Conservation (phyloP, 2,329 filamentous ascomycete genomes). For the Cercospora beticola region DNA sequence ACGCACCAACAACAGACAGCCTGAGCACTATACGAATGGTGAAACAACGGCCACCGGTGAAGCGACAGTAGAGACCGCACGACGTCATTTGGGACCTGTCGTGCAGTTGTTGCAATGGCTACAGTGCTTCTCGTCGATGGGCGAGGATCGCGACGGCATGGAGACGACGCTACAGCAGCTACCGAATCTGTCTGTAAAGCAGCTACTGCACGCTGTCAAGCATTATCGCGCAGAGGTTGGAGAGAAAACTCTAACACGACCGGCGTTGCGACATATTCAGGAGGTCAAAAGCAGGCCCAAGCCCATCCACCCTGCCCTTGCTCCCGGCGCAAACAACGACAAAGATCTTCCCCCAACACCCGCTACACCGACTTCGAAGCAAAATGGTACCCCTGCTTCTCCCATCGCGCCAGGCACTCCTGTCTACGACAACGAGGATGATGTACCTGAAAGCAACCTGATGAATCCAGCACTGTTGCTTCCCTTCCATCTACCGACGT, state of each 20-base stretch:
- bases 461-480: constrained; percentile 89
- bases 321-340: constrained; percentile 11
- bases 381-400: constrained; percentile 24
- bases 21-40: constrained; percentile 92
- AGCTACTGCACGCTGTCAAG: constrained; percentile 86
- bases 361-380: constrained; percentile 16
- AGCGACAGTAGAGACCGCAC: constrained; percentile 77
- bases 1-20: constrained; percentile 84
- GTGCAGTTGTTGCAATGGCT: constrained; percentile 96
- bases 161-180: constrained; percentile 87
- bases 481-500: constrained; percentile 91
- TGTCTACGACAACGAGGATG: constrained; percentile 60
- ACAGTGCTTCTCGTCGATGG: constrained; percentile 93
- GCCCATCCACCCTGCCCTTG: constrained; percentile 14
- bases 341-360: constrained; percentile 20
- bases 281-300: constrained; percentile 66
- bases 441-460: constrained; percentile 71
- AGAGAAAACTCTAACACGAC: constrained; percentile 86
- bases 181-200: constrained; percentile 77
- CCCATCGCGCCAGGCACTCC: constrained; percentile 29
- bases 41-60: constrained; percentile 84
- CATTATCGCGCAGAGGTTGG: constrained; percentile 94
- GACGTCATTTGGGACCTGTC: constrained; percentile 81
- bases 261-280: constrained; percentile 80
- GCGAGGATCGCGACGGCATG: constrained; percentile 84